These are phyloP conservation scores for Firmiana major DNA, from an alignment of 345 rosid genomes.

Conservation along the genomic window DNA sequence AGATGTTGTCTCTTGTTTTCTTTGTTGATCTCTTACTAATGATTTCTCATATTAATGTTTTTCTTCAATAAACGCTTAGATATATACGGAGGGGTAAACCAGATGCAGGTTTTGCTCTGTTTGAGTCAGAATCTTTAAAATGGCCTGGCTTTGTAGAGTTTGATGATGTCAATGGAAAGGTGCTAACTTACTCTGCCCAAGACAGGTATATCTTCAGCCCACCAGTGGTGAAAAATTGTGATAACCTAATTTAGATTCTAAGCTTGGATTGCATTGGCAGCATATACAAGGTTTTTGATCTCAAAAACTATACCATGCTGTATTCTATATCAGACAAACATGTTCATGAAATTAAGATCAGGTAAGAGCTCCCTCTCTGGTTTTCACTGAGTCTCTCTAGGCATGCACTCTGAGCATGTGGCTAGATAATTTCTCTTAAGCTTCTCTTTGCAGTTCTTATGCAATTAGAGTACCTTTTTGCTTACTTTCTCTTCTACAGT, in stretches of 20 bases:
- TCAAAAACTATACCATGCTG: constrained; percentile 75
- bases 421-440: background rate
- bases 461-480: background rate
- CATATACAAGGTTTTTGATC: constrained; percentile 91
- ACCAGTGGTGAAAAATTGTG: background rate
- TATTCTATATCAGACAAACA: too few relatives aligned
- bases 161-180: constrained; percentile 98
- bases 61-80: constrained; percentile 35
- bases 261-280: constrained; percentile 36
- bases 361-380: background rate
- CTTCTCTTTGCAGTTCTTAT: background rate
- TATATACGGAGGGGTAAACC: constrained; percentile 89
- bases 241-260: constrained; percentile 11
- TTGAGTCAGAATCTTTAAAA: constrained; percentile 92
- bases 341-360: too few relatives aligned
- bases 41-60: background rate
- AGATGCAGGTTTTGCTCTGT: constrained; percentile 90
- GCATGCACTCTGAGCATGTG: background rate
- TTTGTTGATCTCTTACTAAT: background rate
- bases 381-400: background rate
- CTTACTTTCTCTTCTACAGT: constrained; percentile 36
- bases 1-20: background rate
- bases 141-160: constrained; percentile 99
- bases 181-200: constrained; percentile 92
- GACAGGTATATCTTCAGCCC: constrained; percentile 49